Conservation (phyloP, 306 rosid species). For the Coriaria nepalensis region DNA sequence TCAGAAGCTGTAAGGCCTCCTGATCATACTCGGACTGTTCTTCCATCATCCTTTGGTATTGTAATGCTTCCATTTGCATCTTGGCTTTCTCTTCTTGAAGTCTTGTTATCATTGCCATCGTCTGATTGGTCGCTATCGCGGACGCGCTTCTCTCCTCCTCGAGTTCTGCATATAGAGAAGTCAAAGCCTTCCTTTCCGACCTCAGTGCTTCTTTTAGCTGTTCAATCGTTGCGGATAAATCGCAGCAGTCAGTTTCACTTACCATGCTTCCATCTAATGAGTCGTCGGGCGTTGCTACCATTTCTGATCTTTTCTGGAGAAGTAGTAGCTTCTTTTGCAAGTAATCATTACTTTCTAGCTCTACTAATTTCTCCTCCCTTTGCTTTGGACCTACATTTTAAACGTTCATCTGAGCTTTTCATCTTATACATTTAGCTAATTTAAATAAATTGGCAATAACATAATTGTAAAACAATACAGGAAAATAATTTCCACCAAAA, state of each 20-base stretch:
- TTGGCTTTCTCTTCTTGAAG: conserved; percentile 81
- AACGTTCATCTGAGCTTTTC: conserved; percentile 21
- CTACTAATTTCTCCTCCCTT: conserved; percentile 51
- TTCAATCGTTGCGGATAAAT: conserved; percentile 31
- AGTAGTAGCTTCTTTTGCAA: conserved; percentile 24
- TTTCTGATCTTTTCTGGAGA: conserved; percentile 29
- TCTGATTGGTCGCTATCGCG: conserved; percentile 69
- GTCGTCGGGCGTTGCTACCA: conserved; percentile 26
- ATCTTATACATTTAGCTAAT: conserved; percentile 6
- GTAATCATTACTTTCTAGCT: conserved; percentile 32
- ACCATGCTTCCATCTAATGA: conserved; percentile 36
- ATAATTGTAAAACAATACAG: too few relatives aligned
- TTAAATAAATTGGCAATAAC: too few relatives aligned
- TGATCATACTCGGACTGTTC: conserved; percentile 85
- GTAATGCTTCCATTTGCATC: conserved; percentile 84
- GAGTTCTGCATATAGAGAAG: conserved; percentile 54
- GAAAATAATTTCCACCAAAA: too few relatives aligned
- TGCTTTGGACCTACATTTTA: too few relatives aligned
- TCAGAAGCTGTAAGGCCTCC: conserved; percentile 69
- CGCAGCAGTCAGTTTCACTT: conserved; percentile 39
- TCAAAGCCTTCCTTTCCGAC: conserved; percentile 34
- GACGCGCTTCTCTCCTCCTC: conserved; percentile 89
- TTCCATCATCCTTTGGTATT: conserved; percentile 87
- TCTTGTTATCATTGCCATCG: conserved; percentile 92
- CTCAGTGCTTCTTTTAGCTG: conserved; percentile 33